Evolutionary conservation across 2,329 filamentous ascomycete genomes (phyloP).

Genomic region (Talaromyces albobiverticillius): DNA sequence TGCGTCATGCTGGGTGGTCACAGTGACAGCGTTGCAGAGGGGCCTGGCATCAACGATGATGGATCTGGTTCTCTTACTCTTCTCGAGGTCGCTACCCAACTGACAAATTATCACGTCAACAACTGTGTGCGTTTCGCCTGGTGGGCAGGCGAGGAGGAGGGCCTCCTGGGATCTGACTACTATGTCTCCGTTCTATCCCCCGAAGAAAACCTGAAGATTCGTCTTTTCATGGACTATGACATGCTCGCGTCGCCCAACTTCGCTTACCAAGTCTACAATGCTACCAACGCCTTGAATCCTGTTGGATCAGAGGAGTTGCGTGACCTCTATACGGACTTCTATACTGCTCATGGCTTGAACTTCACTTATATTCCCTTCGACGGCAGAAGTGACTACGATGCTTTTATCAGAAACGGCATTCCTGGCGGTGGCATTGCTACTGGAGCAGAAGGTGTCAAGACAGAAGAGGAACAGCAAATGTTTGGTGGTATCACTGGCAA

Average conservation of each 20-base stretch:
- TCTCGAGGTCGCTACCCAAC: conserved; percentile 57
- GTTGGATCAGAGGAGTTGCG: conserved; percentile 67
- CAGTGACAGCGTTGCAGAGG: conserved; percentile 59
- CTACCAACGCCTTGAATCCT: conserved; percentile 55
- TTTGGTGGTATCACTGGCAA: conserved; percentile 69
- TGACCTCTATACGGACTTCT: conserved; percentile 67
- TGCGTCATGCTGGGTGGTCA: conserved; percentile 60
- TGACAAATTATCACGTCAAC: conserved; percentile 70
- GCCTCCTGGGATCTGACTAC: conserved; percentile 59
- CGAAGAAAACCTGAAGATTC: conserved; percentile 56
- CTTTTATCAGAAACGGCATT: conserved; percentile 70
- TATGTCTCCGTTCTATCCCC: conserved; percentile 53
- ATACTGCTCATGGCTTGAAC: conserved; percentile 58
- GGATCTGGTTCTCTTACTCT: conserved; percentile 65
- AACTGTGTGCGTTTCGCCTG: conserved; percentile 67
- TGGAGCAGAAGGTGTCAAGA: conserved; percentile 75
- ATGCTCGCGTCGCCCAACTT: conserved; percentile 68
- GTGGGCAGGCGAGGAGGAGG: conserved; percentile 64
- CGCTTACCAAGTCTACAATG: conserved; percentile 54
- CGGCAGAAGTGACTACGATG: conserved; percentile 75
- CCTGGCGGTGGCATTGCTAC: conserved; percentile 74
- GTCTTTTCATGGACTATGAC: conserved; percentile 68
- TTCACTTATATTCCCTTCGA: conserved; percentile 73
- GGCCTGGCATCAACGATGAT: conserved; percentile 75
- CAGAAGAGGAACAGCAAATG: conserved; percentile 58